Base-by-base conservation (phyloP, 2,329 filamentous ascomycete genomes). In the Diaporthe ilicicola region DNA sequence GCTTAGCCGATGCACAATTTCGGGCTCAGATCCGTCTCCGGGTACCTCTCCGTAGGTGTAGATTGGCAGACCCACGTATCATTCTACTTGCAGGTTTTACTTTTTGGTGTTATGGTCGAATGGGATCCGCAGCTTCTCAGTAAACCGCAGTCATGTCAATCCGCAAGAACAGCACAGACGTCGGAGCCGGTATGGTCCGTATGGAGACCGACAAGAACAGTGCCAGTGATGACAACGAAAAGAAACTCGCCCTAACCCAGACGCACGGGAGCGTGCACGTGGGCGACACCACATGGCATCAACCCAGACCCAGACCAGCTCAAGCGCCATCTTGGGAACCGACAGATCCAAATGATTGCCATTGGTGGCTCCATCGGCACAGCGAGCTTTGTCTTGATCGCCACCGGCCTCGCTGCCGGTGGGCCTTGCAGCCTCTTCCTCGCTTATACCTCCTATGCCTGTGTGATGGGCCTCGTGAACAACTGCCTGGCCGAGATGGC, bases 401-500 rank as follows among this genome's bases (percentile, higher is more conserved):
- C 89, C 70, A 83, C 82, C 74, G 89, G 88, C 50, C 80, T 85
- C 34, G 79, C 80, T 64, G 76, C 76, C 34, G 83, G 83, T 32
- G 84, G 83, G n/a, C 84, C 84, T 1, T 82, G 80, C 64, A 86
- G 84, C 68, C 80, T 92, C 50, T 82, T 92, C 72, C 78, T 92
- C 70, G 89, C 87, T 51, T 92, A 88, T 76, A 82, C 83, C 37
- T 74, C 89, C 55, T 90, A 91, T 77, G 83, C 83, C 42, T 77
- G 82, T 74, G 76, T 91, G 67, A 82, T 92, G 73, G 89, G 82
- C 29, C 81, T 90, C 59, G 87, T 92, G 76, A 92, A 91, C 84
- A 92, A 91, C 76, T 86, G 85, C 73, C 83, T 91, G 72, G 90
- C 90, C 5, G 90, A 92, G 77, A 92, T 92, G 90, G 86, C 83